A percentile compares a stretch with the other conserved stretches of the same genome.
phyloP scores from a whole-genome alignment of 768 basidiomycete genomes.

The Mrakia gelida region DNA sequence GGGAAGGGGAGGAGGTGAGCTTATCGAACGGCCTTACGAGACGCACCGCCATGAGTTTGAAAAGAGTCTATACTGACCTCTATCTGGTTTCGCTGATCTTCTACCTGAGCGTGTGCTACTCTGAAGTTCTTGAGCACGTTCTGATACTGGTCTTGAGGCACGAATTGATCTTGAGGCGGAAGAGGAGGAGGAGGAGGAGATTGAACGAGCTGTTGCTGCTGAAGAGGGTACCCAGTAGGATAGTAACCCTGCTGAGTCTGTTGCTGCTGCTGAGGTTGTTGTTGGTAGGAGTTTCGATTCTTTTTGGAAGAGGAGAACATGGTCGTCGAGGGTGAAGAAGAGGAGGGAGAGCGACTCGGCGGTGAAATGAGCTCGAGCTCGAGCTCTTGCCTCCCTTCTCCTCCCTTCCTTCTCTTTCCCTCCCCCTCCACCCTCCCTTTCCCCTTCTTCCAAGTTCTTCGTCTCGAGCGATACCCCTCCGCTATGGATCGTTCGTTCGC shows the following conservation, averaged over 20 bases:
- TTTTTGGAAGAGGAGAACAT: background rate
- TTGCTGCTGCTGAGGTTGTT: background rate
- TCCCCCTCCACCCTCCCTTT: background rate
- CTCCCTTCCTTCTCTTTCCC: background rate
- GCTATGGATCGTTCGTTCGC: background rate
- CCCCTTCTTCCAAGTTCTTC: background rate
- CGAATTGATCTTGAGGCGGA: no score
- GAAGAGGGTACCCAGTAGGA: background rate
- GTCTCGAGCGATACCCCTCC: background rate
- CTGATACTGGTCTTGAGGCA: background rate
- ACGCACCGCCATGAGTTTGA: background rate
- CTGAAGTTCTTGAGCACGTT: slow-evolving; percentile 17
- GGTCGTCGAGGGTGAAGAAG: background rate
- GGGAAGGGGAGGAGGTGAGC: background rate
- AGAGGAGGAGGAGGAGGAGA: no score
- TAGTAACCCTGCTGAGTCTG: background rate
- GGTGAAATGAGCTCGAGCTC: background rate
- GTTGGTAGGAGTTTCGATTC: background rate
- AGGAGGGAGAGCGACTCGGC: background rate
- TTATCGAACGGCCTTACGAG: background rate
- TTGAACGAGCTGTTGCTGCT: no score
- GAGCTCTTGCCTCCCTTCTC: background rate
- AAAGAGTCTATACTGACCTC: background rate
- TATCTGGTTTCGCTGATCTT: background rate
- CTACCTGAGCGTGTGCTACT: slow-evolving; percentile 10